Base-by-base conservation (phyloP, 1,284 basidiomycete species). In the Cutaneotrichosporon dermatis region DNA sequence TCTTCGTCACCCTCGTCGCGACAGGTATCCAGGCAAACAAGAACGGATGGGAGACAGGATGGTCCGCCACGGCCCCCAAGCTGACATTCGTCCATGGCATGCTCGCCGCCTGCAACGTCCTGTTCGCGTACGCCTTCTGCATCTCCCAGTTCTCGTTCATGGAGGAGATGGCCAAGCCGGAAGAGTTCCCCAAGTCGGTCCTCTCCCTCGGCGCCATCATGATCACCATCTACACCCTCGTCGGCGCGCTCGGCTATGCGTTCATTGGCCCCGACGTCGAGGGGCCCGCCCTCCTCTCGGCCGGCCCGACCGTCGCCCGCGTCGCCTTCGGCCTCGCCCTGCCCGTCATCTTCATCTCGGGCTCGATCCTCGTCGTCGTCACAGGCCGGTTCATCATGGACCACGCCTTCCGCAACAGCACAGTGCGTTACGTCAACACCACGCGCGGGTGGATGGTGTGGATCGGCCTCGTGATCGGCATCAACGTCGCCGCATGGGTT, bases 401-500 rank as follows among this genome's bases (percentile, higher is more conserved):
- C 55, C 46, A 46, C 40, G 6, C 49, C 15, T 62, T 59, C 48
- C 9, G 37, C 16, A 48, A 55, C 51, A 55, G 51, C 48, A 51
- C 55, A 9, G 54, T 62, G 2, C 71, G 74, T 57, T 74, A 74
- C 60, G 67, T 78, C 50, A 69, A 73, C 43, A 59, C 57, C 1
- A n/a, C 46, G 5, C 49, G 45, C 36, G 79, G 81, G 6, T 64
- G 72, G 40, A 65, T 72, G 13, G 75, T 79, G 4, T 87, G 86
- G 85, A 73, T 82, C 37, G 74, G 78, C 41, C 15, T 44, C 43
- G 36, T 25, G 41, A 40, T 57, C 25, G 25, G 25, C 25, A 25
- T 25, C 25, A 25, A 48, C 49, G 34, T 60, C 36, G 50, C 58
- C 37, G 62, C 55, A 3, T 63, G 42, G 15, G 16, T 63, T 37